Conservation (phyloP, 345 rosid genomes). For the Hypericum perforatum region DNA sequence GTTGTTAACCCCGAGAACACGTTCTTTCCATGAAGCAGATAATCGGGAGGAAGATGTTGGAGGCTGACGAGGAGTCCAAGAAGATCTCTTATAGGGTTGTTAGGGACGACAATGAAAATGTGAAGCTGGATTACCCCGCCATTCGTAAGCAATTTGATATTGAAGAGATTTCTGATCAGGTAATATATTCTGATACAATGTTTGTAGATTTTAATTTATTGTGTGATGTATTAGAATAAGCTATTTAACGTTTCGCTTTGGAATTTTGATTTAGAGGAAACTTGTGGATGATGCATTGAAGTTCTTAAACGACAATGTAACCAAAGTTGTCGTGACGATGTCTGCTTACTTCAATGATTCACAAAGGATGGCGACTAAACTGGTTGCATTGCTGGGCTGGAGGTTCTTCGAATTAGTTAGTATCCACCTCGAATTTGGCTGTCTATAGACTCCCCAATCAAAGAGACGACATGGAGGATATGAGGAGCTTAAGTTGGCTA, state of each 20-base stretch:
- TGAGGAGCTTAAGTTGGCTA: no score
- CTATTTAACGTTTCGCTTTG: background rate
- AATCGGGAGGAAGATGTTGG: constrained; percentile 92
- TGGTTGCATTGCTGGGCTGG: constrained; percentile 31
- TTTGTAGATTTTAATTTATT: background rate
- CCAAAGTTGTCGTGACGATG: constrained; percentile 24
- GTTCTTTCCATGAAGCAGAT: constrained; percentile 96
- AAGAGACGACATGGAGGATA: no score
- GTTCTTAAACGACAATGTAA: constrained; percentile 23
- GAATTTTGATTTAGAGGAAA: constrained; percentile 74
- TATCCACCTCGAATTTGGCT: no score
- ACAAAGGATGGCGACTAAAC: constrained; percentile 87
- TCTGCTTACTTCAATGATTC: constrained; percentile 28
- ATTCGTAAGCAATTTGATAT: constrained; percentile 86
- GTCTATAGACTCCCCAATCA: no score
- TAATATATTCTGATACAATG: constrained; percentile 19
- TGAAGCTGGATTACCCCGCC: constrained; percentile 88
- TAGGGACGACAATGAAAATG: constrained; percentile 89
- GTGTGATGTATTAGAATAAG: background rate
- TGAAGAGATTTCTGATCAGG: constrained; percentile 99
- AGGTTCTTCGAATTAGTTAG: constrained; percentile 69
- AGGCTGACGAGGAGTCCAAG: constrained; percentile 91
- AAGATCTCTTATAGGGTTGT: constrained; percentile 81
- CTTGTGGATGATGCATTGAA: constrained; percentile 88
- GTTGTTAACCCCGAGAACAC: constrained; percentile 99